phyloP scores from a whole-genome alignment of 441 rosid species.

The Gossypium laxum region DNA sequence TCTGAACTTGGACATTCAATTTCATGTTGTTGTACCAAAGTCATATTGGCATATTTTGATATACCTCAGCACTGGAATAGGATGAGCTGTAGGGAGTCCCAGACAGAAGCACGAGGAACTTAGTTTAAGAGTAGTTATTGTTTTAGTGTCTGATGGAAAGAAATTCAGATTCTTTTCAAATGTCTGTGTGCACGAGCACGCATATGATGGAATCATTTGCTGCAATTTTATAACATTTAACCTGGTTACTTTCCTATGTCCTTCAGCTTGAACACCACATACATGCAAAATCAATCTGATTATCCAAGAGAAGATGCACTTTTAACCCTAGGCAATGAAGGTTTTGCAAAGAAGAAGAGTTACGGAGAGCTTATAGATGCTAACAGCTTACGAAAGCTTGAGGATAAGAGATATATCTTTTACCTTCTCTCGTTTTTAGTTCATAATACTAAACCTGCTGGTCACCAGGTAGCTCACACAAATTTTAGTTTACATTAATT shows the following conservation, averaged over 20 bases:
- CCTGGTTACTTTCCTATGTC: conserved; percentile 19
- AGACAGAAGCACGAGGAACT: background rate
- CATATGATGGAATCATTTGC: background rate
- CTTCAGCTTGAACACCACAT: conserved; percentile 30
- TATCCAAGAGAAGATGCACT: conserved; percentile 36
- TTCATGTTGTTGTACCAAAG: background rate
- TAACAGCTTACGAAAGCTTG: conserved; percentile 67
- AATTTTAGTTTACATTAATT: too few species aligned
- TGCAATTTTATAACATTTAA: conserved; percentile 21
- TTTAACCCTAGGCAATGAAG: conserved; percentile 39
- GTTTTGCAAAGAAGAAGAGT: conserved; percentile 40
- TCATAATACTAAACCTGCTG: conserved; percentile 96
- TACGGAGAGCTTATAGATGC: conserved; percentile 62
- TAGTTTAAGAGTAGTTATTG: background rate
- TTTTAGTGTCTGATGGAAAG: background rate
- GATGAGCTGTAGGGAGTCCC: background rate
- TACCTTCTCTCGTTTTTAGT: conserved; percentile 80
- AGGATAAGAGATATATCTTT: conserved; percentile 87
- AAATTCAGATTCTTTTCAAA: too few species aligned
- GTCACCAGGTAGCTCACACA: conserved; percentile 69
- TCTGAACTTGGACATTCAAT: background rate
- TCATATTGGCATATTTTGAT: background rate
- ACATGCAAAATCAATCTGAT: conserved; percentile 33
- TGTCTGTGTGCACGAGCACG: too few species aligned
- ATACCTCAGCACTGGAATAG: background rate